Conservation (phyloP, 2,329 filamentous ascomycete species). For the Colletotrichum lindemuthianum region DNA sequence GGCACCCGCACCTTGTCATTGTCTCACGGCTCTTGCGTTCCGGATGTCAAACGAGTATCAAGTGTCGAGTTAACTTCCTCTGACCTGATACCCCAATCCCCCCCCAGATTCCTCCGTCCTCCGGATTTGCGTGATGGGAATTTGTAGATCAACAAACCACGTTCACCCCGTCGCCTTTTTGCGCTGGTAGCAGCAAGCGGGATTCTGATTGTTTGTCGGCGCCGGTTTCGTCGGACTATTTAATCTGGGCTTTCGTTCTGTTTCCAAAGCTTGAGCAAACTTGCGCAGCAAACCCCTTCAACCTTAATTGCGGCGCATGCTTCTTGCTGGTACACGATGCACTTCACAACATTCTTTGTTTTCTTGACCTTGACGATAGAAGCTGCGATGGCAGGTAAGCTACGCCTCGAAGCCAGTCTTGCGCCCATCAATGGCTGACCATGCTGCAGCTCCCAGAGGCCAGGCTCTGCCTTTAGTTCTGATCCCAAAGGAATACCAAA, state of each 20-base stretch:
- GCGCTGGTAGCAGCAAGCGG: not conserved
- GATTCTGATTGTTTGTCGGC: not conserved
- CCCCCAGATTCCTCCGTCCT: not conserved
- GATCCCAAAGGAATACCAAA: not conserved
- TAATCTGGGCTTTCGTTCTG: not conserved
- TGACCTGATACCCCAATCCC: not conserved
- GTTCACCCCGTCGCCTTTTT: not conserved
- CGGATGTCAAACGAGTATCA: slow-evolving; percentile 30
- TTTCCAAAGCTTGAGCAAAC: not conserved
- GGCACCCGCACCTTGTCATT: slow-evolving; percentile 26
- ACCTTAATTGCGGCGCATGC: too few relatives aligned
- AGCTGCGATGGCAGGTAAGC: not conserved
- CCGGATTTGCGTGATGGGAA: not conserved
- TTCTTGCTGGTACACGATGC: not conserved
- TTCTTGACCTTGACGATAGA: not conserved
- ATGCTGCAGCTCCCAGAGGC: slow-evolving; percentile 9
- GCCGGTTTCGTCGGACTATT: not conserved
- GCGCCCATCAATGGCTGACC: not conserved
- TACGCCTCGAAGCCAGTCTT: not conserved
- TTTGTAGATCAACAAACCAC: not conserved
- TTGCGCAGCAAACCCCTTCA: not conserved
- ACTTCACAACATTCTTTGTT: not conserved
- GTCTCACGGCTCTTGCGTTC: slow-evolving; percentile 31
- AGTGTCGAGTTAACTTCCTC: not conserved
- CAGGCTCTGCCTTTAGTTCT: slow-evolving; percentile 13